These are phyloP conservation scores for Neopestalotiopsis sp. DNA, from an alignment of 2,329 filamentous ascomycete species.

Conservation along the genomic window DNA sequence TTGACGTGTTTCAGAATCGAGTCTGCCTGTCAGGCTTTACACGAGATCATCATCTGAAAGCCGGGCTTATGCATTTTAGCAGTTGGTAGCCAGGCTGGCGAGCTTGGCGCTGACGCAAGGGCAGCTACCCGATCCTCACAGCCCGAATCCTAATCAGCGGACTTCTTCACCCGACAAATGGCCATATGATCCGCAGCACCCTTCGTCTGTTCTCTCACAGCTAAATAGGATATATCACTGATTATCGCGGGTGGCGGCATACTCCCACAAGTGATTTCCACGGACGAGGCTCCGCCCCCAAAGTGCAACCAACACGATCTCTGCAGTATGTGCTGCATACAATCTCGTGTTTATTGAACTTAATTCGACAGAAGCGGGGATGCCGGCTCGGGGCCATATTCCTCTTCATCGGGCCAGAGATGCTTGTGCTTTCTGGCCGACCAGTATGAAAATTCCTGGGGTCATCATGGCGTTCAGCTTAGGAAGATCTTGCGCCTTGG, in stretches of 20 bases:
- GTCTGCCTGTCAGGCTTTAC: neutral
- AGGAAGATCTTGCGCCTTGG: neutral
- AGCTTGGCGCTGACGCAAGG: constrained; percentile 1
- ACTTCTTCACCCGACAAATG: neutral
- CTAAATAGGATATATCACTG: neutral
- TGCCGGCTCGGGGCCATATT: neutral
- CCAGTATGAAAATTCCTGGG: neutral
- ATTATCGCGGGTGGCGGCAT: neutral
- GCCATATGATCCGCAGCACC: neutral
- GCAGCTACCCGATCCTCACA: neutral
- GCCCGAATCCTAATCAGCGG: neutral
- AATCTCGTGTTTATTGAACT: neutral
- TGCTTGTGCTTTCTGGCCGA: neutral
- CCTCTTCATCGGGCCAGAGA: neutral
- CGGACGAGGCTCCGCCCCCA: neutral
- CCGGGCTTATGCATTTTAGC: neutral
- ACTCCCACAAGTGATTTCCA: neutral
- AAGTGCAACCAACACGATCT: neutral
- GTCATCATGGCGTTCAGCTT: neutral
- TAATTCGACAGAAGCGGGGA: neutral
- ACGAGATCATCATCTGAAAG: neutral
- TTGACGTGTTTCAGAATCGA: neutral
- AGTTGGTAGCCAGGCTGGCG: neutral
- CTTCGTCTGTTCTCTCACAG: neutral
- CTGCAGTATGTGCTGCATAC: neutral